Conservation (phyloP, 148 eudicot genomes). For the Drosera capensis region DNA sequence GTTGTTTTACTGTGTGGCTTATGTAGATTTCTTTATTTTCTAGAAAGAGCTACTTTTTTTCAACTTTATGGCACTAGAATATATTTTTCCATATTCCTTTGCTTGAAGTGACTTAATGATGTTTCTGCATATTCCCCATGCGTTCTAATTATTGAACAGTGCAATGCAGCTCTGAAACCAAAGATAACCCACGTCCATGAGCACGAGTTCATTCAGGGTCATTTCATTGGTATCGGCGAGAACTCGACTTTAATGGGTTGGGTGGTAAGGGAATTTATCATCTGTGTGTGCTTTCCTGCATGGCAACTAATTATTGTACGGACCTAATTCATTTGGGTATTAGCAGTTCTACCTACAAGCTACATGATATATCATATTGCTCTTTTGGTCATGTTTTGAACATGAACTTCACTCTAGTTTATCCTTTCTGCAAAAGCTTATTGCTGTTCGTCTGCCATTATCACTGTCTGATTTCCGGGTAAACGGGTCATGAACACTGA, state of each 20-base stretch:
- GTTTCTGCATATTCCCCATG: not conserved
- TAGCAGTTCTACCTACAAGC: not conserved
- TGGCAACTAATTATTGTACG: not conserved
- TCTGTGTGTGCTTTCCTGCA: not conserved
- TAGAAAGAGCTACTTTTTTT: not conserved
- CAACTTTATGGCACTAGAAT: not conserved
- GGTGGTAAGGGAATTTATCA: slow-evolving; percentile 33
- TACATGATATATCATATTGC: no score
- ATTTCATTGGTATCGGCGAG: slow-evolving; percentile 27
- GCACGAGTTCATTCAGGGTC: slow-evolving; percentile 31
- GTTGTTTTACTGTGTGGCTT: no score
- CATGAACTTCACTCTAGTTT: no score
- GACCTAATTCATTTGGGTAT: not conserved
- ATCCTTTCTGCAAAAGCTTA: no score
- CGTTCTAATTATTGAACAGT: not conserved
- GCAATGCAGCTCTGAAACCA: slow-evolving; percentile 11
- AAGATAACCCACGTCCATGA: slow-evolving; percentile 24
- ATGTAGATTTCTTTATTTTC: no score
- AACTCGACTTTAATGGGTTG: slow-evolving; percentile 26
- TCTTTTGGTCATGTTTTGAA: no score
- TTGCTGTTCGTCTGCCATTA: no score
- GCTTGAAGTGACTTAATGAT: no score
- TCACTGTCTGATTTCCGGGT: no score
- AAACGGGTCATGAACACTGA: no score
- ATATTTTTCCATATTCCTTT: not conserved